phyloP scores from a whole-genome alignment of 306 rosid species.

The Hippophae rhamnoides region DNA sequence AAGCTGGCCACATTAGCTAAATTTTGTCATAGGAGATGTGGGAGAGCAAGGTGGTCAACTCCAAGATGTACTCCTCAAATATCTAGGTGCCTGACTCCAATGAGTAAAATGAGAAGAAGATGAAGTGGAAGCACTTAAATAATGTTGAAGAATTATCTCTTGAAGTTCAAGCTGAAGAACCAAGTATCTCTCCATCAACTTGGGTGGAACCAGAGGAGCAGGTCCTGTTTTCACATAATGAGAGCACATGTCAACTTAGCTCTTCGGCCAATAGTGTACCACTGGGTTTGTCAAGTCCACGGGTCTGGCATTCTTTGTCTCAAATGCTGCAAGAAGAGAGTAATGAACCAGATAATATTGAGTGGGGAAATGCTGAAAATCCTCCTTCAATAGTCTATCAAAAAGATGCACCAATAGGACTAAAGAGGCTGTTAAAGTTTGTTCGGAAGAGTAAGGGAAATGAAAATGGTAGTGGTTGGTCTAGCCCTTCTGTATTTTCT shows the following conservation, averaged over 20 bases:
- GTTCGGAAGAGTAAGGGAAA: slow-evolving; percentile 48
- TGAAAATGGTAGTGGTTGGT: no score
- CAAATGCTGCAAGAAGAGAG: slow-evolving; percentile 97
- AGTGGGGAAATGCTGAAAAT: slow-evolving; percentile 94
- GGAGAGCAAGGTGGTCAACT: no score
- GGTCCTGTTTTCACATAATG: slow-evolving; percentile 37
- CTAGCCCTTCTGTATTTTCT: no score
- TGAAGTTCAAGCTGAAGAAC: slow-evolving; percentile 46
- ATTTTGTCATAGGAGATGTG: no score
- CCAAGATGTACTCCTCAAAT: no score
- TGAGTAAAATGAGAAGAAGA: no score
- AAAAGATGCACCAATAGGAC: slow-evolving; percentile 88
- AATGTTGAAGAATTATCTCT: slow-evolving; percentile 36
- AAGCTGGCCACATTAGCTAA: no score
- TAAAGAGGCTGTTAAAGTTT: slow-evolving; percentile 87
- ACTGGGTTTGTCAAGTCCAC: slow-evolving; percentile 50
- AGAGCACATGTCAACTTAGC: slow-evolving; percentile 36
- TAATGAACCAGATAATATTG: slow-evolving; percentile 63
- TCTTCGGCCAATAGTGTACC: slow-evolving; percentile 41
- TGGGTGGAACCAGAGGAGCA: slow-evolving; percentile 92
- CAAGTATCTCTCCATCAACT: slow-evolving; percentile 62
- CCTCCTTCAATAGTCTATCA: slow-evolving; percentile 75
- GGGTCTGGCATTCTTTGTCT: slow-evolving; percentile 84
- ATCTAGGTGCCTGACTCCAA: no score
- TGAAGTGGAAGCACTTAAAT: slow-evolving; percentile 10